Evolutionary conservation across 108 stramenopile species (phyloP), one percentile per base, ranked within the genome.

Genomic region (Tribonema minus): DNA sequence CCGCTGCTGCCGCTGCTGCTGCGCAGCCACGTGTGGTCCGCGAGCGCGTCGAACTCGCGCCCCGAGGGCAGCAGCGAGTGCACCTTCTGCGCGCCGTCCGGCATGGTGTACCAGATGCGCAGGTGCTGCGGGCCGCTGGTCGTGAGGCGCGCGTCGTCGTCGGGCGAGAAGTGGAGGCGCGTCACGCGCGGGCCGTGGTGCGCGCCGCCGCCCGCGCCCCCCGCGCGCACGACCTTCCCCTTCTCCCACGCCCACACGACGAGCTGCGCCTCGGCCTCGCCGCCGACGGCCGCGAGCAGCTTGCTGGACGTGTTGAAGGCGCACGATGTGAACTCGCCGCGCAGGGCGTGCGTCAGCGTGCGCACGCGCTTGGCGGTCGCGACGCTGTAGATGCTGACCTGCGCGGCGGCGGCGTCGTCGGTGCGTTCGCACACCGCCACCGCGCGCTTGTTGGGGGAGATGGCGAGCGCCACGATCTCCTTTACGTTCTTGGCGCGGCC

Each of bases 191-290:
- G 58, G 32, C 73, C 73, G 35, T 46, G 40, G 34, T 34, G 46
- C 12, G 30, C 9, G 26, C 60, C 6, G 7, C 3, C 6, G 6
- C 62, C 29, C 25, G 25, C 34, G n/a, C n/a, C 29, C 31, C 34
- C 12, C 1, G n/a, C 63, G 3, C 23, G 0, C 23, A 0, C 2
- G 12, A 84, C 72, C 80, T 84, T 84, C 41, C 80, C 82, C 36
- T 84, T 86, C 3, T 84, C 79, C 86, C 86, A 86, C n/a, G 76
- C 65, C 86, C 86, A 86, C 35, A 86, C 61, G 3, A 86, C 82
- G 29, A 86, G 28, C 1, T 73, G 36, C 25, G 65, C 28, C 61
- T 85, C 82, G 12, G 82, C 83, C 66, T 77, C 83, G 7, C 68
- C 81, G 7, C 46, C 72, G 1, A 81, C 64, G 4, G 86, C 80